Percentiles rank a stretch among this genome's conserved stretches.
These are phyloP conservation scores for Nitzschia palea DNA, from an alignment of 108 stramenopile species.

Conservation along the genomic window DNA sequence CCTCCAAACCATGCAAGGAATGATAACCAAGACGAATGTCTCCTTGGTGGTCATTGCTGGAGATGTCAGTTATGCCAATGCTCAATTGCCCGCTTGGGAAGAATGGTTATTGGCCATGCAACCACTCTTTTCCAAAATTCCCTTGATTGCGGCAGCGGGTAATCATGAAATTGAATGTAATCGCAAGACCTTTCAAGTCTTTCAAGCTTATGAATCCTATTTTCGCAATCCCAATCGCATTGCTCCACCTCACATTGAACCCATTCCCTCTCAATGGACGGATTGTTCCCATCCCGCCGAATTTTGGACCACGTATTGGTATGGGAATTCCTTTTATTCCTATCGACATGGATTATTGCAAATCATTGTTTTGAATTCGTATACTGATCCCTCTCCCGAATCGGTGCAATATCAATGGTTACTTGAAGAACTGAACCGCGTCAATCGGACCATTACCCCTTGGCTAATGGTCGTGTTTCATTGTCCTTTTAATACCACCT, in stretches of 20 bases:
- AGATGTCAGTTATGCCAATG: slow-evolving; percentile 73
- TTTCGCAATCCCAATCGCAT: slow-evolving; percentile 70
- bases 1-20: slow-evolving; percentile 36
- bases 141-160: slow-evolving; percentile 63
- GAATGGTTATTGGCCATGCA: slow-evolving; percentile 58
- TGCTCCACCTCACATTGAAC: background rate
- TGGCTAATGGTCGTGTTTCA: slow-evolving; percentile 81
- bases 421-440: slow-evolving; percentile 27
- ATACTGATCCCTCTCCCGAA: slow-evolving; percentile 44
- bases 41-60: slow-evolving; percentile 48
- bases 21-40: slow-evolving; percentile 6
- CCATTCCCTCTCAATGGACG: slow-evolving; percentile 20
- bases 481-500: slow-evolving; percentile 78
- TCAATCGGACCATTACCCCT: slow-evolving; percentile 71
- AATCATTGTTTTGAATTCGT: slow-evolving; percentile 75
- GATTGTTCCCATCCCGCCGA: slow-evolving; percentile 26
- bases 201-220: slow-evolving; percentile 64
- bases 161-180: slow-evolving; percentile 84
- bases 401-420: slow-evolving; percentile 74
- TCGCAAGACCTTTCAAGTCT: slow-evolving; percentile 39
- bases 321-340: slow-evolving; percentile 81
- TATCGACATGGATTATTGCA: slow-evolving; percentile 69
- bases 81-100: slow-evolving; percentile 65
- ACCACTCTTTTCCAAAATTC: slow-evolving; percentile 39
- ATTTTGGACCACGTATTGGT: slow-evolving; percentile 48